Percentiles rank a stretch among this genome's conserved stretches.
Conservation (phyloP, 2,329 filamentous ascomycete species). For the Xylariaceae sp. region DNA sequence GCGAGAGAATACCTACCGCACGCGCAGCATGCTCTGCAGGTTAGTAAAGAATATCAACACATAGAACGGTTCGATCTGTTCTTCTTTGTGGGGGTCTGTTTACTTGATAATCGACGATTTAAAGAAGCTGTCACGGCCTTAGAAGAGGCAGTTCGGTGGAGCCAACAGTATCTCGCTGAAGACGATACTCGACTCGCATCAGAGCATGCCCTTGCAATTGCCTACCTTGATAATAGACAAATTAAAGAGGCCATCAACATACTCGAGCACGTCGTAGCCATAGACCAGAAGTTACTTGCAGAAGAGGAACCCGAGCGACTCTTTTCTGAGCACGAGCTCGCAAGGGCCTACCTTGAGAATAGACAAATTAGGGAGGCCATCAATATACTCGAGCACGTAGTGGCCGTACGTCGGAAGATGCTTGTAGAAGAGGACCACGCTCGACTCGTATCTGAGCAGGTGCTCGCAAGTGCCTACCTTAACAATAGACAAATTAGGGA, state of each 20-base stretch:
- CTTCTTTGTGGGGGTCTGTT: conserved; percentile 20
- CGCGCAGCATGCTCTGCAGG: conserved; percentile 24
- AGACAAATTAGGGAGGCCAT: conserved; percentile 23
- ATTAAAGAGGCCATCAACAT: not conserved
- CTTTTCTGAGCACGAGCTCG: conserved; percentile 18
- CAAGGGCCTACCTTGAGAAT: conserved; percentile 22
- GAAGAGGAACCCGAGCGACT: conserved; percentile 11
- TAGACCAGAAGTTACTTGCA: not conserved
- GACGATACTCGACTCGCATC: not conserved
- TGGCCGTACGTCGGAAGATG: conserved; percentile 2
- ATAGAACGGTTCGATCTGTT: conserved; percentile 22
- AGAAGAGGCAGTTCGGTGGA: not conserved
- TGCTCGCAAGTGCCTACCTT: conserved; percentile 1
- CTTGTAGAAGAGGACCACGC: not conserved
- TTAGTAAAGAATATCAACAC: conserved; percentile 14
- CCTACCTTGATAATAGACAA: not conserved
- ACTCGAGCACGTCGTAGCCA: not conserved
- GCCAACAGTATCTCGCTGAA: not conserved
- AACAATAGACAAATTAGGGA: not conserved
- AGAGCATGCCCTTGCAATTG: not conserved
- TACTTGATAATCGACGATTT: not conserved
- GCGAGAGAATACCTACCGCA: conserved; percentile 30
- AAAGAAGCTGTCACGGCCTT: not conserved
- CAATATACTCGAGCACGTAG: conserved; percentile 26
- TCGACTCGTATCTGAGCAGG: not conserved